Evolutionary conservation across 345 rosid genomes (phyloP), one percentile per base, ranked within the genome.

Genomic region (Citrus glauca): DNA sequence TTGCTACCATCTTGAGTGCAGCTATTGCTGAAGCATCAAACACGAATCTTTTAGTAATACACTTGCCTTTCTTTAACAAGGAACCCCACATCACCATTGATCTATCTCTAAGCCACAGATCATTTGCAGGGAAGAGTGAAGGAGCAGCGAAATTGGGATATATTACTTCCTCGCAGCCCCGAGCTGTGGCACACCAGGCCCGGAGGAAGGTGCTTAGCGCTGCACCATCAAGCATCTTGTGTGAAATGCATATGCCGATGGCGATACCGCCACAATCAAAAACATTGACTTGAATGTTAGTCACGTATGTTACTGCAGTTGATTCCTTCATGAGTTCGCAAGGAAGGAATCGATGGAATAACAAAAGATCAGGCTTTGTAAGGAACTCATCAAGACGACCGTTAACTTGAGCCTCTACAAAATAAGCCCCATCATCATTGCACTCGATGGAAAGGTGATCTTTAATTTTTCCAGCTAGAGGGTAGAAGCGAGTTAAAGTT

Each of bases 241-340:
- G 92, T 22, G 86, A 79, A 48, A 84, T 60, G 73, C 88, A 85
- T 14, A 81, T 0, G n/a, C 87, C 86, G 8, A 87, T 81, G 16
- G 83, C 86, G 1, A 87, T 72, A 2, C 88, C 85, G 0, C 92
- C 86, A 7, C 88, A 84, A 0, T 82, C 37, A 37, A 89, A 85
- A 20, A 75, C 70, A 77, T 80, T 87, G 6, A 83, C 85, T 62
- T 87, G 89, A 57, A 87, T 64, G 32, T 82, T 88, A 16, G 87
- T 71, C 5, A 79, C 82, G 32, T 4, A 73, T 25, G 77, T 76
- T 73, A 80, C 89, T 2, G 37, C 77, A 2, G 17, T 62, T 5
- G 85, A 62, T 68, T 82, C 86, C 32, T 65, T 73, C 24, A 4
- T 16, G 62, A 78, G 37, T 1, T 65, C 82, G 22, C 80, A 35